These are phyloP conservation scores for Amanita phalloides DNA, from an alignment of 768 basidiomycete species.

Conservation along the genomic window DNA sequence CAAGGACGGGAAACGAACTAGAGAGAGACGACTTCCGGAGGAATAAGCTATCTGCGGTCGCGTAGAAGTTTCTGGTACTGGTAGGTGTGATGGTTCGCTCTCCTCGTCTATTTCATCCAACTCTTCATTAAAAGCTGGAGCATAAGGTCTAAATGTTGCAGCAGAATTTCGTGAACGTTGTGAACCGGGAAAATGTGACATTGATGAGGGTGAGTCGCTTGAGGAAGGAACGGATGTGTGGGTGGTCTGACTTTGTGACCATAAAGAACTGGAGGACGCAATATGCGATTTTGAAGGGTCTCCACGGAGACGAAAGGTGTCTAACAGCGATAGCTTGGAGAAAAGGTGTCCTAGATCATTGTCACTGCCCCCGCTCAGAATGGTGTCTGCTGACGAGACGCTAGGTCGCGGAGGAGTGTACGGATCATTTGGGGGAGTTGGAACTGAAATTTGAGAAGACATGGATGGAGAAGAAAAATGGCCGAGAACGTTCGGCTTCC, in stretches of 20 bases:
- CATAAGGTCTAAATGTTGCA: conserved; percentile 20
- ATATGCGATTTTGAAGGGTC: conserved; percentile 21
- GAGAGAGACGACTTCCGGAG: conserved; percentile 19
- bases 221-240: conserved; percentile 10
- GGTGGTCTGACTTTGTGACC: conserved; percentile 15
- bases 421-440: conserved; percentile 23
- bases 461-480: conserved; percentile 41
- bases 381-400: conserved; percentile 50
- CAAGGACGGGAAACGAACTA: conserved; percentile 27
- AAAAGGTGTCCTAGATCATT: conserved; percentile 33
- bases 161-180: conserved; percentile 15
- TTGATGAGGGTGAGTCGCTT: conserved; percentile 7
- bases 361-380: conserved; percentile 37
- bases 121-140: conserved; percentile 11
- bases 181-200: neutral
- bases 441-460: conserved; percentile 27
- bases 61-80: conserved; percentile 7
- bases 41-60: conserved; percentile 27
- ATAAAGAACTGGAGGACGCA: conserved; percentile 19
- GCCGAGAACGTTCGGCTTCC: conserved; percentile 57
- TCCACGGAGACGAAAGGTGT: conserved; percentile 27
- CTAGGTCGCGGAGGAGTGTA: conserved; percentile 43
- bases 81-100: conserved; percentile 7
- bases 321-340: conserved; percentile 27
- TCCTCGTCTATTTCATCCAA: conserved; percentile 18